These are phyloP conservation scores for Trypanosoma cruzi DNA, from an alignment of 208 protist genomes.

Conservation along the genomic window DNA sequence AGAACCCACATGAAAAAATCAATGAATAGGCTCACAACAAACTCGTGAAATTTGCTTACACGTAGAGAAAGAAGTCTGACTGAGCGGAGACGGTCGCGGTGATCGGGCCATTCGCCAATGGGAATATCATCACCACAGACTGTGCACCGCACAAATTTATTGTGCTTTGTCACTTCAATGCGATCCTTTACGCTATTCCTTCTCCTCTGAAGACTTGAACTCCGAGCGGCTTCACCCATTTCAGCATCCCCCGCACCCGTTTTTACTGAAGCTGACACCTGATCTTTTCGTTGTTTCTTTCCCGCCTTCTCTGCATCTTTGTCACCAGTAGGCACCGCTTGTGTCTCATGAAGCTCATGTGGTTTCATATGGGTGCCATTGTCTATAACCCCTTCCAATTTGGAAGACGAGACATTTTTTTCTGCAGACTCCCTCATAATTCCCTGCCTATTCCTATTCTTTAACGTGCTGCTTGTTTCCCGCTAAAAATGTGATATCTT, in stretches of 20 bases:
- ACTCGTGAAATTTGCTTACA: constrained; percentile 53
- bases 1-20: constrained; percentile 88
- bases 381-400: background rate
- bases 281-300: background rate
- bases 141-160: constrained; percentile 53
- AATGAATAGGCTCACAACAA: constrained; percentile 61
- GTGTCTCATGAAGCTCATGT: background rate
- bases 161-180: constrained; percentile 36
- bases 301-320: background rate
- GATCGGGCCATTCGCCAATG: constrained; percentile 72
- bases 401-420: background rate
- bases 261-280: background rate
- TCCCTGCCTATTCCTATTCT: background rate
- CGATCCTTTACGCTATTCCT: constrained; percentile 42
- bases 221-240: background rate
- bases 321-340: background rate
- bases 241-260: background rate
- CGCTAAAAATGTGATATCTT: background rate
- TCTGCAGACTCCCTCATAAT: background rate
- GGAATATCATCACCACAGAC: constrained; percentile 69
- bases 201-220: background rate
- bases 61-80: constrained; percentile 47
- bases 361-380: background rate
- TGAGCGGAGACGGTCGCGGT: constrained; percentile 69
- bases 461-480: background rate